Percentiles rank a stretch among this genome's conserved stretches.
phyloP scores from a whole-genome alignment of 1,284 basidiomycete genomes.

The Papiliotrema fonsecae region DNA sequence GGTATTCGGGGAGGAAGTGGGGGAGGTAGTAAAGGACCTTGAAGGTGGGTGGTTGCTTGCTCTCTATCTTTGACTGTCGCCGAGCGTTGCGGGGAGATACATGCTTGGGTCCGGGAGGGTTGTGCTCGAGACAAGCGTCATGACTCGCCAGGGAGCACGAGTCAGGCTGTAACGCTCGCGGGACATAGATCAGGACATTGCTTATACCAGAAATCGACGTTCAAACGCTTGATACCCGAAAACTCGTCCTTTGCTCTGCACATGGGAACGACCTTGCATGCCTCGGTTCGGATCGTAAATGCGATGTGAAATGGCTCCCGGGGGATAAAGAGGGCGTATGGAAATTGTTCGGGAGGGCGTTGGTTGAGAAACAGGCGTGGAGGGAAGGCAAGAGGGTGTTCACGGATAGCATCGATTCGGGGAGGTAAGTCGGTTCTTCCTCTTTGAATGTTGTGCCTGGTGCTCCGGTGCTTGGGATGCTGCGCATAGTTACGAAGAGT shows the following conservation, averaged over 20 bases:
- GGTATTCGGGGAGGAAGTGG: background rate
- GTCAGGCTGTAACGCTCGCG: too few species aligned
- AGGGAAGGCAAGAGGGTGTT: slow-evolving; percentile 15
- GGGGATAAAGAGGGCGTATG: slow-evolving; percentile 7
- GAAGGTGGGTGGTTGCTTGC: background rate
- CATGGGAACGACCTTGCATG: slow-evolving; percentile 2
- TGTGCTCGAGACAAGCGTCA: too few species aligned
- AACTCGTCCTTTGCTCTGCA: slow-evolving; percentile 2
- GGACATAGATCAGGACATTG: too few species aligned
- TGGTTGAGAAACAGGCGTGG: slow-evolving; percentile 28
- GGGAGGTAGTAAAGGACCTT: background rate
- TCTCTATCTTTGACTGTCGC: too few species aligned
- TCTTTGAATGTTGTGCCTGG: background rate
- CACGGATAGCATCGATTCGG: slow-evolving; percentile 1
- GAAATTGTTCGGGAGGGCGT: slow-evolving; percentile 13
- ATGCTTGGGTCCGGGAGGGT: too few species aligned
- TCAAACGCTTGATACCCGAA: background rate
- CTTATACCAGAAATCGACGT: too few species aligned
- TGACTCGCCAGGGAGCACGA: too few species aligned
- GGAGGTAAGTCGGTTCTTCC: background rate
- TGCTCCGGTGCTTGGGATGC: background rate
- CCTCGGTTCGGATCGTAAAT: background rate
- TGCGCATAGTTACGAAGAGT: background rate
- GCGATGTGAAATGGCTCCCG: slow-evolving; percentile 3
- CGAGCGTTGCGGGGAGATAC: too few species aligned